Evolutionary conservation across 768 basidiomycete genomes (phyloP), one percentile per base, ranked within the genome.

Genomic region (Chalciporus chontae): DNA sequence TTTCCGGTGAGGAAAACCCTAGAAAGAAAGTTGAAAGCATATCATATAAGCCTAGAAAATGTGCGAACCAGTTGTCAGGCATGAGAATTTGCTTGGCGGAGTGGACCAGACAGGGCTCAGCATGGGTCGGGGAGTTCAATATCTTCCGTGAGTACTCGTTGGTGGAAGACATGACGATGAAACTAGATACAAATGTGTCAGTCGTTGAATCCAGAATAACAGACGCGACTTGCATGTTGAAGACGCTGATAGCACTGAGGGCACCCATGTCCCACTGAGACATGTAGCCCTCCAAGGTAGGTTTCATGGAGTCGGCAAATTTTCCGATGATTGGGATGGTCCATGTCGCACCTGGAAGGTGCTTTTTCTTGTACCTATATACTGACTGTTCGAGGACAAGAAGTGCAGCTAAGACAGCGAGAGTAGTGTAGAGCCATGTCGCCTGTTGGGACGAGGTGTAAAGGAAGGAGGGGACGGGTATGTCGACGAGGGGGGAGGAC

Each of bases 1-100:
- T 93, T 97, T 19, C 95, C 95, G 46, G 82, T 95, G 37, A 98
- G 76, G 75, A 99, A 99, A n/a, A 99, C 95, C 93, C 91, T 93
- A 52, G 9, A 15, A 36, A 40, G n/a, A 36, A 11, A 17, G 51
- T 31, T 36, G 21, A 36, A 31, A 10, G 2, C 13, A 18, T 24
- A 42, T 37, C 5, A 10, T 15, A 17, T 15, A 15, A 36, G 17
- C 0, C 5, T 23, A 43, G 19, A 19, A 7, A n/a, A 31, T 61
- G 72, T 15, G 52, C 66, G 18, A 61, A 88, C 93, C 93, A 96
- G 72, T 95, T 96, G 31, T 94, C 87, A 2, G 87, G 76, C 45
- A 79, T 77, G 39, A 99, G 78, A 49, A 99, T 75, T 48, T 84
- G 75, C 70, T 95, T 96, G 27, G 92, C 96, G 6, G 92, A 88